These are phyloP conservation scores for Cyclotella atomus DNA, from an alignment of 108 stramenopile genomes.

Conservation along the genomic window DNA sequence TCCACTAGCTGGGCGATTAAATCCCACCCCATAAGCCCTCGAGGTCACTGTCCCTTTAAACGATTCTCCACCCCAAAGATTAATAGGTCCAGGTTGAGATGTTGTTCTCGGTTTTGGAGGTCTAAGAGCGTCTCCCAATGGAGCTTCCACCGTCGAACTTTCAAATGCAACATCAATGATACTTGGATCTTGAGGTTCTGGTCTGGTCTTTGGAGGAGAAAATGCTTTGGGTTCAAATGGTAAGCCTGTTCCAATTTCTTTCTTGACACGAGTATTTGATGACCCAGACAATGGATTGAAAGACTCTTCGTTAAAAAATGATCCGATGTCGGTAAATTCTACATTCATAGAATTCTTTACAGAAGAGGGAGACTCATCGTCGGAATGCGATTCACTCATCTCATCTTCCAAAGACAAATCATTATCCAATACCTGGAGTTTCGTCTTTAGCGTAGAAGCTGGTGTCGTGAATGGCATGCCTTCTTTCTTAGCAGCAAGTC, in stretches of 20 bases:
- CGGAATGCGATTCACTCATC: neutral
- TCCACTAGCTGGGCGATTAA: neutral
- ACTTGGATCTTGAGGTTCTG: neutral
- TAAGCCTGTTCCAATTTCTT: slow-evolving; percentile 28
- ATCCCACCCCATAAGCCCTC: slow-evolving; percentile 6
- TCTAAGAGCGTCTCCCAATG: neutral
- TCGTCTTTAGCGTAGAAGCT: too few species aligned
- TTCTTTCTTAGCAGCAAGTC: neutral
- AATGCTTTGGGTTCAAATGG: slow-evolving; percentile 32
- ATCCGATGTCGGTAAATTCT: too few species aligned
- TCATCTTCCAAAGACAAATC: neutral
- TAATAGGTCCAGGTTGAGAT: slow-evolving; percentile 9
- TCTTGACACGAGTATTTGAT: neutral
- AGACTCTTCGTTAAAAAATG: too few species aligned
- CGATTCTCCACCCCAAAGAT: slow-evolving; percentile 8
- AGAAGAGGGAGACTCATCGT: too few species aligned
- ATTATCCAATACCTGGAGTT: too few species aligned
- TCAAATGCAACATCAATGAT: slow-evolving; percentile 24
- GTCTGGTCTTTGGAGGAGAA: slow-evolving; percentile 20
- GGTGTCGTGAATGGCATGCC: neutral
- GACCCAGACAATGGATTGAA: too few species aligned
- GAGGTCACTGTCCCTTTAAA: slow-evolving; percentile 12
- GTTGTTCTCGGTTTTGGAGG: slow-evolving; percentile 5
- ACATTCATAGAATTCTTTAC: too few species aligned
- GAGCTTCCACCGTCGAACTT: slow-evolving; percentile 10